Base-by-base conservation (phyloP, 1,284 basidiomycete genomes). In the Porodaedalea pini region DNA sequence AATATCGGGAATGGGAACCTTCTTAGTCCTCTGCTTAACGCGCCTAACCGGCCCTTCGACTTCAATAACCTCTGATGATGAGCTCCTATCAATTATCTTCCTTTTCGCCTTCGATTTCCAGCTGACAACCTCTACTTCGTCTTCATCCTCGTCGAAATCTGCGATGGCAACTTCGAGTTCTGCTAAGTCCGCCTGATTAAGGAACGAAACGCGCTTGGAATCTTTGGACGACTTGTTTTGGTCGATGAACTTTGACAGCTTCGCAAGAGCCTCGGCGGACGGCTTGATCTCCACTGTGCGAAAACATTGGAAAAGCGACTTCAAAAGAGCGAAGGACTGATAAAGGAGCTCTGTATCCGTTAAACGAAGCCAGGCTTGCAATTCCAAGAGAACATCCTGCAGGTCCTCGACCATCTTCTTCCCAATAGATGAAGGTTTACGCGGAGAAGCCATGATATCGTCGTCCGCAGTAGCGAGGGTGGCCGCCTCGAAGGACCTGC, bases 321-420 rank as follows among this genome's bases (percentile, higher is more conserved):
- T 86, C 45, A 96, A 73, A 6, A 97, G 75, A 56, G 90, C 78
- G 62, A 90, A 92, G 0, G 92, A 87, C 65, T 96, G 94, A 69
- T 94, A 88, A 0, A 96, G 73, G 6, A 94, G 78, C 67, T 95
- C 93, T 64, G 87, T 81, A 66, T 98, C 92, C 19, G 93, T 97
- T 40, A 98, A 76, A 21, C 94, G 85, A 54, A 98, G 74, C 94
- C 94, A 98, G 52, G 82, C 78, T 8, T 86, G 78, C 54, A 96
- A 76, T 66, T 93, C 89, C 2, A 79, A 76, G 40, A 97, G 75
- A 56, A 95, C 87, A 31, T 78, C 80, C 67, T 93, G 86, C 56
- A 98, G 77, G 61, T 87, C 82, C 34, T 78, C 79, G 25, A 94
- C 80, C 84, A 97, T 90, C 67, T 80, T 78, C 68, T 79, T 82